These are phyloP conservation scores for Sporothrix humicola DNA, from an alignment of 2,329 filamentous ascomycete species.

Conservation along the genomic window DNA sequence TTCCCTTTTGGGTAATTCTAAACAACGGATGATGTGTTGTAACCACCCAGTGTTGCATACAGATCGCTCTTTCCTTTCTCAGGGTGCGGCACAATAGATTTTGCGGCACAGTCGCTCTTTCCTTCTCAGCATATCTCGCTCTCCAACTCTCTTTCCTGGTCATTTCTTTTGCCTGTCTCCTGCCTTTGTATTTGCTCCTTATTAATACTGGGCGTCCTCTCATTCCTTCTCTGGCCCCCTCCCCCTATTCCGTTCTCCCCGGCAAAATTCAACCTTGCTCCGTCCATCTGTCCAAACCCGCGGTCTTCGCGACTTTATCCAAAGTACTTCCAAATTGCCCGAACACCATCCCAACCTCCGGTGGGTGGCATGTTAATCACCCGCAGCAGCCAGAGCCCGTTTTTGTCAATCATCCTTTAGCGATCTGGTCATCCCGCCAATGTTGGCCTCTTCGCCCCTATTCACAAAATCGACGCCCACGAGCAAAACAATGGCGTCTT, in stretches of 20 bases:
- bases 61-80: neutral
- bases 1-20: neutral
- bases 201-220: neutral
- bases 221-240: neutral
- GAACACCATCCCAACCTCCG: neutral
- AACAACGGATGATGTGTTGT: neutral
- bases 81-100: neutral
- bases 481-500: neutral
- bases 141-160: neutral
- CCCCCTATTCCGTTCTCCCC: neutral
- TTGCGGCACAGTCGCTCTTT: neutral
- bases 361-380: neutral
- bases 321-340: slow-evolving; percentile 19
- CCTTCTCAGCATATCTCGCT: neutral
- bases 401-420: neutral
- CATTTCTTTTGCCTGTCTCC: neutral
- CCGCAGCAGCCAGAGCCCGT: neutral
- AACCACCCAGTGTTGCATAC: neutral
- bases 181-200: neutral
- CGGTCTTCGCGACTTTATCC: slow-evolving; percentile 23
- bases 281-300: neutral
- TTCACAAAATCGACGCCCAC: neutral
- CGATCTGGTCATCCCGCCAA: neutral
- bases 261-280: slow-evolving; percentile 13
- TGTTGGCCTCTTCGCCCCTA: neutral